These are phyloP conservation scores for Corniculantispora saksenae DNA, from an alignment of 2,329 filamentous ascomycete genomes.

Conservation along the genomic window DNA sequence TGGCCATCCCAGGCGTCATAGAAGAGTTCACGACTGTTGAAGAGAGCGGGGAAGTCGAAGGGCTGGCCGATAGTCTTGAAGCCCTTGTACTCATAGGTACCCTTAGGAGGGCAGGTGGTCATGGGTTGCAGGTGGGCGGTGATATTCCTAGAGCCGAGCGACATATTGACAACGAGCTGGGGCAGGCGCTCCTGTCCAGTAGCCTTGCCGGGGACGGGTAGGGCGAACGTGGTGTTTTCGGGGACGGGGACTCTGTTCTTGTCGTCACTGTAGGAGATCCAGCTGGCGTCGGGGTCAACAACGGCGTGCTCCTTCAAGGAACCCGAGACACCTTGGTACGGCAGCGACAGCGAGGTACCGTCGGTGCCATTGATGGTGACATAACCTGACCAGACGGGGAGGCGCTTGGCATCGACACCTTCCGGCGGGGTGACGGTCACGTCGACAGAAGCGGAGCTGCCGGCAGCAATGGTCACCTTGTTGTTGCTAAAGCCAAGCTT, in stretches of 20 bases:
- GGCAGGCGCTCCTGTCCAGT: slow-evolving; percentile 38
- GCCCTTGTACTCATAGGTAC: slow-evolving; percentile 37
- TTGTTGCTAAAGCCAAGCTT: slow-evolving; percentile 43
- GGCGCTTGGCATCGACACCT: slow-evolving; percentile 30
- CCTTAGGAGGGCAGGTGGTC: slow-evolving; percentile 29
- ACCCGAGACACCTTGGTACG: slow-evolving; percentile 41
- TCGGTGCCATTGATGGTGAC: slow-evolving; percentile 41
- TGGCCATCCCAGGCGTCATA: slow-evolving; percentile 46
- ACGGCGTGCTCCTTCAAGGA: slow-evolving; percentile 36
- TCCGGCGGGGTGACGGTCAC: slow-evolving; percentile 46
- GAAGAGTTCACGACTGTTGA: slow-evolving; percentile 28
- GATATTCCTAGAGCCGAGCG: slow-evolving; percentile 47
- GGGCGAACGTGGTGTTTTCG: slow-evolving; percentile 40
- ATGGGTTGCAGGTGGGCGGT: slow-evolving; percentile 48
- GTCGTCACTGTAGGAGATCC: slow-evolving; percentile 39
- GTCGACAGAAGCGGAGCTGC: slow-evolving; percentile 46
- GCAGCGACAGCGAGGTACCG: slow-evolving; percentile 37
- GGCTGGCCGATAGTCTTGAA: slow-evolving; percentile 45
- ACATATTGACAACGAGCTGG: slow-evolving; percentile 41
- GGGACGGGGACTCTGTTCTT: slow-evolving; percentile 27
- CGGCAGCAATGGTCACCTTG: slow-evolving; percentile 45
- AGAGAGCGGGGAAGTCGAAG: slow-evolving; percentile 42
- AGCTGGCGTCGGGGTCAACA: slow-evolving; percentile 32
- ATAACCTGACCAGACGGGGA: slow-evolving; percentile 47
- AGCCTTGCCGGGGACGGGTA: slow-evolving; percentile 43